A percentile compares a stretch with the other conserved stretches of the same genome.
These are phyloP conservation scores for Hericium rajendrae DNA, from an alignment of 768 basidiomycete genomes.

Conservation along the genomic window DNA sequence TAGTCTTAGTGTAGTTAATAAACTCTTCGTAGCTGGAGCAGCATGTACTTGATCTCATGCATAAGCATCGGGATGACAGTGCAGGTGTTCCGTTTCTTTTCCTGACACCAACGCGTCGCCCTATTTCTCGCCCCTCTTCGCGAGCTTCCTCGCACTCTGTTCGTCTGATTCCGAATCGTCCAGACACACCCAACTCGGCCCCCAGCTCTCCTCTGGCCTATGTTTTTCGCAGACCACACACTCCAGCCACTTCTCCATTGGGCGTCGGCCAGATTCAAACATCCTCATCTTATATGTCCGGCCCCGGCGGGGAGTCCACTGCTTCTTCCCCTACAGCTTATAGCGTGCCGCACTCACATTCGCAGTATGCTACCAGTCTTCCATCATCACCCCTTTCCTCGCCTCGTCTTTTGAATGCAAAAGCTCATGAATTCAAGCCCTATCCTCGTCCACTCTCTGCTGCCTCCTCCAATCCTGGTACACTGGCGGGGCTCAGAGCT, in stretches of 20 bases:
- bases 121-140: slow-evolving; percentile 73
- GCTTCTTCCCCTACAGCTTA: slow-evolving; percentile 59
- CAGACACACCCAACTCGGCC: slow-evolving; percentile 67
- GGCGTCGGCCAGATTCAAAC: slow-evolving; percentile 38
- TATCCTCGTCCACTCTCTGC: slow-evolving; percentile 74
- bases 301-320: slow-evolving; percentile 43
- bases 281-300: slow-evolving; percentile 46
- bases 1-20: neutral
- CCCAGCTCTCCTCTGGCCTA: slow-evolving; percentile 70
- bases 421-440: slow-evolving; percentile 84
- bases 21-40: slow-evolving; percentile 58
- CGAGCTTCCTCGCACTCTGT: slow-evolving; percentile 64
- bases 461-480: slow-evolving; percentile 51
- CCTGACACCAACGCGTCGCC: slow-evolving; percentile 70
- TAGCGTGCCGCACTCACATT: slow-evolving; percentile 43
- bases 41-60: slow-evolving; percentile 89
- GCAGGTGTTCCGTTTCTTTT: slow-evolving; percentile 77
- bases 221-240: slow-evolving; percentile 71
- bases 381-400: slow-evolving; percentile 81
- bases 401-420: slow-evolving; percentile 79
- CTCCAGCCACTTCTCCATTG: slow-evolving; percentile 68
- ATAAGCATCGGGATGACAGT: slow-evolving; percentile 82
- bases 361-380: slow-evolving; percentile 70
- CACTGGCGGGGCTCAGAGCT: slow-evolving; percentile 39
- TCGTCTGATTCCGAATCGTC: slow-evolving; percentile 50